Conservation (phyloP, 2,329 filamentous ascomycete species). For the Ceratocystis smalleyi region DNA sequence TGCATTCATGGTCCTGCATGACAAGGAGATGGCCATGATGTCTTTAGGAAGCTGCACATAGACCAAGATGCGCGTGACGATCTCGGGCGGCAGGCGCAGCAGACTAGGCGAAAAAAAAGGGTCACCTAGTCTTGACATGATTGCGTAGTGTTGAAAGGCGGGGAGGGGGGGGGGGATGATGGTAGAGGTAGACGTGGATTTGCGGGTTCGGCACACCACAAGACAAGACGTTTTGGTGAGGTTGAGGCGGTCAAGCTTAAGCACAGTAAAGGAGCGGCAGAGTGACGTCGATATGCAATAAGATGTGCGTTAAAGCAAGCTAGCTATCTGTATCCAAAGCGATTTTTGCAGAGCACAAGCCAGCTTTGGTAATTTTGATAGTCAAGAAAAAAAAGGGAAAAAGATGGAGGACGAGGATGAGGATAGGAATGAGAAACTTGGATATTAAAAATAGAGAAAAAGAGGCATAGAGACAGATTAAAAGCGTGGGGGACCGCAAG, state of each 20-base stretch:
- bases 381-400: no score
- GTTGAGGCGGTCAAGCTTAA: neutral
- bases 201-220: neutral
- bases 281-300: conserved; percentile 1
- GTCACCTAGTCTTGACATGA: neutral
- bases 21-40: neutral
- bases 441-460: no score
- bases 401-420: no score
- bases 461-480: no score
- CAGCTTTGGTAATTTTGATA: neutral
- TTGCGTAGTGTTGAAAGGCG: no score
- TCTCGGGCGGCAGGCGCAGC: conserved; percentile 7
- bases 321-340: neutral
- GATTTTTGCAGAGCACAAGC: neutral
- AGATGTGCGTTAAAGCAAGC: neutral
- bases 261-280: neutral
- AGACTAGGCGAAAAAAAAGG: neutral
- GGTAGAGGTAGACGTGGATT: neutral
- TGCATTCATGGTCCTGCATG: neutral
- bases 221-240: neutral
- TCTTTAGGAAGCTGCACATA: neutral
- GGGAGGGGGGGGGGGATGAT: neutral
- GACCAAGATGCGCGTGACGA: conserved; percentile 4
- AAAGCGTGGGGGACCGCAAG: no score
- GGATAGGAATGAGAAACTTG: no score